Evolutionary conservation across 257 asterid genomes (phyloP).

Genomic region (Echites panduratus): DNA sequence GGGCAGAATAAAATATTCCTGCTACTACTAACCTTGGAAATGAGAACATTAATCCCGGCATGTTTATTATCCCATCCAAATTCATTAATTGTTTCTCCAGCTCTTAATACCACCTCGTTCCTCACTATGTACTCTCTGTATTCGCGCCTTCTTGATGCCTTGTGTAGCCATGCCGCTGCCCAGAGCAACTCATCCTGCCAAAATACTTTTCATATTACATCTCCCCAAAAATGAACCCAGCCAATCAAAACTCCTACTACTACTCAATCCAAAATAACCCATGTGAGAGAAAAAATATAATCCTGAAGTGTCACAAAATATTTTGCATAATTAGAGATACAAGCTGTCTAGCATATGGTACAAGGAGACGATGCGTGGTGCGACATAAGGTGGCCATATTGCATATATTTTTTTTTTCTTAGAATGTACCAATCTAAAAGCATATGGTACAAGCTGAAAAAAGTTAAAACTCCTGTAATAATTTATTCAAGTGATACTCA

Average conservation of each 20-base stretch:
- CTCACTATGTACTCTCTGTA: conserved; percentile 68
- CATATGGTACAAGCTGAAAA: not conserved
- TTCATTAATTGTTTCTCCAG: conserved; percentile 86
- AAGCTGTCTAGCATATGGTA: not conserved
- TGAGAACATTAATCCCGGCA: conserved; percentile 82
- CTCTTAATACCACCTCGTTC: conserved; percentile 70
- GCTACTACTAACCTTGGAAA: conserved; percentile 63
- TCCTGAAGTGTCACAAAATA: too few species aligned
- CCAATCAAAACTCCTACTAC: too few species aligned
- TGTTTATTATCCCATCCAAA: conserved; percentile 97
- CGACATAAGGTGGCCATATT: too few species aligned
- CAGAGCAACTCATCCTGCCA: conserved; percentile 72
- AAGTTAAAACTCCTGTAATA: not conserved
- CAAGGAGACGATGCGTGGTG: not conserved
- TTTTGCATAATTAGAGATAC: not conserved
- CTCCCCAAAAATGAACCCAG: not conserved
- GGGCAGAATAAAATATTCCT: not conserved
- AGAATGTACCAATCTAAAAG: not conserved
- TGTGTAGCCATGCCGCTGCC: conserved; percentile 96
- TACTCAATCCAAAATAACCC: too few species aligned
- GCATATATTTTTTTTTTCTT: not conserved
- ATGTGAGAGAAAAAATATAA: too few species aligned
- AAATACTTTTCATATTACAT: not conserved
- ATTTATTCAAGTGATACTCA: not conserved
- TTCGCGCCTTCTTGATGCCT: conserved; percentile 67